Evolutionary conservation across 129 eudicot species (phyloP), one percentile per base, ranked within the genome.

Genomic region (Daucus carota): DNA sequence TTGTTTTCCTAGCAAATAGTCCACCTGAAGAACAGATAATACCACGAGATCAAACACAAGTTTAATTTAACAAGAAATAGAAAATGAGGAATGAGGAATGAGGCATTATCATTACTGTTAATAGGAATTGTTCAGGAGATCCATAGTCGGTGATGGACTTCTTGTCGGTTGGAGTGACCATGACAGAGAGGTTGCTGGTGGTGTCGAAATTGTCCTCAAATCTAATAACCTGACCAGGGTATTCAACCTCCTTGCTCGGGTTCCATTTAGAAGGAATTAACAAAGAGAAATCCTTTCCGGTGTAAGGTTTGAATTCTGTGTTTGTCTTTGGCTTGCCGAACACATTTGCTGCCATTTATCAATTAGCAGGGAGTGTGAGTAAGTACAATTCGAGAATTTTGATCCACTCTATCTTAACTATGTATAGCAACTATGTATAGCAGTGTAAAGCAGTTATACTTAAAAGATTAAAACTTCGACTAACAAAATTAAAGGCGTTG

Each of bases 191-290:
- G 52, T 91, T 91, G 88, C 84, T 95, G 42, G 94, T 91, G 87
- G 88, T 71, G 63, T 95, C 99, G 48, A 92, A 95, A 88, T 95
- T 95, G 90, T 95, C 99, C 79, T 95, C 99, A 43, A 78, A 95
- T 70, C 97, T 82, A 50, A 95, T 82, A 75, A 95, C 93, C 73
- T 91, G 97, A 60, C 99, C 99, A 2, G 99, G 99, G 90, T 80
- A 95, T 88, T 95, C 99, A 14, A 86, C 86, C 77, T 95, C 99
- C 15, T 81, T 87, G 92, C 97, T 95, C 6, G 97, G 95, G 87
- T 92, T 95, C 99, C 99, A 95, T 82, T 95, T 95, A 17, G 99
- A 73, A 0, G 99, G 99, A 36, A 95, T 62, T 12, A 74, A 70
- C 70, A 95, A 5, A 85, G 88, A 87, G 92, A 95, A 95, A 78